Percentiles rank a stretch among this genome's conserved stretches.
Evolutionary conservation across 805 yeast species (phyloP).

Genomic region (Saccharomyces paradoxus): DNA sequence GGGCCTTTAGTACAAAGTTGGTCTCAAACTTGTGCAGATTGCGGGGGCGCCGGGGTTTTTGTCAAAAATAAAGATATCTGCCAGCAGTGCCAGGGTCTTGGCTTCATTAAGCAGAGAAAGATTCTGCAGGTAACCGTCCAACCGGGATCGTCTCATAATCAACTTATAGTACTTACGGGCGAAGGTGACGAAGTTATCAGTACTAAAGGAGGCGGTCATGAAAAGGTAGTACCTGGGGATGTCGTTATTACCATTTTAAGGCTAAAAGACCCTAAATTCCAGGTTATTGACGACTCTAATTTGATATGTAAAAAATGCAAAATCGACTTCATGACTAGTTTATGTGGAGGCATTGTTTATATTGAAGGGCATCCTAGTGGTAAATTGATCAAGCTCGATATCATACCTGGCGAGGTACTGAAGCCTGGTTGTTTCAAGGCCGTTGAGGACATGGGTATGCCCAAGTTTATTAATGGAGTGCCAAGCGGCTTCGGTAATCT

Average conservation of each 20-base stretch:
- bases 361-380: conserved; percentile 28
- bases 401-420: conserved; percentile 45
- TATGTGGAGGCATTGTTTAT: conserved; percentile 46
- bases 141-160: conserved; percentile 50
- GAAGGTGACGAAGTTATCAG: conserved; percentile 56
- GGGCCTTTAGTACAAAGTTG: conserved; percentile 40
- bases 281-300: conserved; percentile 36
- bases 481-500: conserved; percentile 40
- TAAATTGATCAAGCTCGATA: conserved; percentile 36
- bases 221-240: conserved; percentile 52
- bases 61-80: conserved; percentile 32
- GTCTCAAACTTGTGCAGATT: conserved; percentile 38
- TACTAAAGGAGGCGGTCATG: conserved; percentile 22
- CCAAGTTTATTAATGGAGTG: conserved; percentile 28
- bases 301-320: conserved; percentile 35
- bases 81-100: conserved; percentile 37
- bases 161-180: conserved; percentile 44
- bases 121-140: conserved; percentile 45
- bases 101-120: conserved; percentile 40
- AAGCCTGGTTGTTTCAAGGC: conserved; percentile 40
- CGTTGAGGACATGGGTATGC: conserved; percentile 48
- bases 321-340: conserved; percentile 46
- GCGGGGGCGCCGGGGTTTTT: conserved; percentile 36
- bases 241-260: conserved; percentile 44
- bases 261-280: conserved; percentile 29